A percentile compares a stretch with the other conserved stretches of the same genome.
phyloP scores from a whole-genome alignment of 176 grass and related monocot species.

The Oryza officinalis region DNA sequence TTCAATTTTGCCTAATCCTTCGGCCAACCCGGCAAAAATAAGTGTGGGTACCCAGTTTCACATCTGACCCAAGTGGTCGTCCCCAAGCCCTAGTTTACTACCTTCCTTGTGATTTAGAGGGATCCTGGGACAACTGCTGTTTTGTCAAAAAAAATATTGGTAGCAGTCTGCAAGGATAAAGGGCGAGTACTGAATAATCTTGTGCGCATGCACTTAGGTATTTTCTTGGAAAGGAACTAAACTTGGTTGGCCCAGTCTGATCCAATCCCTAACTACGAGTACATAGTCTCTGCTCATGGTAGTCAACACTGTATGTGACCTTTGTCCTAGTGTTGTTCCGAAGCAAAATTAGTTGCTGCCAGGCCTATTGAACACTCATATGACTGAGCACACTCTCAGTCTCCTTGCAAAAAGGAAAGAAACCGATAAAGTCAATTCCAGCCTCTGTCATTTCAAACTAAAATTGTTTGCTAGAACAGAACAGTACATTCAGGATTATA shows the following conservation, averaged over 20 bases:
- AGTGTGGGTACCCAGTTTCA: neutral
- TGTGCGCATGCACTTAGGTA: neutral
- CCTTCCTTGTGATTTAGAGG: neutral
- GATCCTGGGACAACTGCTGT: neutral
- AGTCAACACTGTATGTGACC: neutral
- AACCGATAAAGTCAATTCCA: neutral
- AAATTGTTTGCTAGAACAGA: neutral
- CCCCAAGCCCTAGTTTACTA: neutral
- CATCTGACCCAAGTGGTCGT: neutral
- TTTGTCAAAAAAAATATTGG: neutral
- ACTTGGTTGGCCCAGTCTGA: neutral
- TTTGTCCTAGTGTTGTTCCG: neutral
- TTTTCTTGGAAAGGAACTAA: neutral
- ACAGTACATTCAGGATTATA: neutral
- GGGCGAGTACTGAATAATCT: neutral
- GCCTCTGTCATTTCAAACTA: neutral
- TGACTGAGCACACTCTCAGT: neutral
- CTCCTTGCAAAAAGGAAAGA: neutral
- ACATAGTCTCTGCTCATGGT: neutral
- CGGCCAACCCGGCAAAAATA: too few species aligned
- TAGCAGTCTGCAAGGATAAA: too few species aligned
- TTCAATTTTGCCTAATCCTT: too few species aligned
- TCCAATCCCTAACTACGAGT: neutral
- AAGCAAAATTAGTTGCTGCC: constrained; percentile 1
- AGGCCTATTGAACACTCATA: neutral